These are phyloP conservation scores for Nothophaeocryptopus gaeumannii DNA, from an alignment of 2,329 filamentous ascomycete genomes.

Conservation along the genomic window DNA sequence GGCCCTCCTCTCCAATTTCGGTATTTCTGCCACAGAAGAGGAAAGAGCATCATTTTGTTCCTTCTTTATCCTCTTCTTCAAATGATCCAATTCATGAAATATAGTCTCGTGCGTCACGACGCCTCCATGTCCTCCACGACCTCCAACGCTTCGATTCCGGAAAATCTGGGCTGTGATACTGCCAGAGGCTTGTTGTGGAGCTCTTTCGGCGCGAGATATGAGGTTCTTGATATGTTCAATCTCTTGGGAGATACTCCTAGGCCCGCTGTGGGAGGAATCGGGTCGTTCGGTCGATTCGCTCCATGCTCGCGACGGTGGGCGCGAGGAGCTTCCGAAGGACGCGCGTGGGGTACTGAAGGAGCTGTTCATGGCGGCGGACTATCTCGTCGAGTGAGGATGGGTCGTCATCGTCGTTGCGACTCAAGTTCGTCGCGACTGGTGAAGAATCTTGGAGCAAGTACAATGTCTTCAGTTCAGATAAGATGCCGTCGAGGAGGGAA, in stretches of 20 bases:
- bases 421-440: no score
- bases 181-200: constrained; percentile 13
- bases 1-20: constrained; percentile 10
- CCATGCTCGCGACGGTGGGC: constrained; percentile 16
- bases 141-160: constrained; percentile 18
- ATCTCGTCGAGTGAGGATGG: constrained; percentile 5
- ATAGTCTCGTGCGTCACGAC: constrained; percentile 22
- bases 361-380: constrained; percentile 4
- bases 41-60: constrained; percentile 16
- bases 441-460: no score
- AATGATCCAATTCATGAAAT: constrained; percentile 28
- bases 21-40: constrained; percentile 3
- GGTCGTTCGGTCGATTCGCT: constrained; percentile 16
- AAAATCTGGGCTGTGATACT: constrained; percentile 31
- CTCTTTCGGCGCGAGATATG: constrained; percentile 21
- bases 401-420: no score
- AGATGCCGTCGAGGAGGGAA: no score
- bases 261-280: constrained; percentile 8
- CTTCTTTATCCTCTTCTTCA: constrained; percentile 33
- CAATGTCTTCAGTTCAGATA: no score
- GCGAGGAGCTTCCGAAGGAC: constrained; percentile 7
- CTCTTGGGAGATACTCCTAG: constrained; percentile 23
- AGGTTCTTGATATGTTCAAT: constrained; percentile 31
- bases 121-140: neutral
- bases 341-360: constrained; percentile 7